Conservation (phyloP, 2,329 filamentous ascomycete species). For the Apiospora pterosperma region DNA sequence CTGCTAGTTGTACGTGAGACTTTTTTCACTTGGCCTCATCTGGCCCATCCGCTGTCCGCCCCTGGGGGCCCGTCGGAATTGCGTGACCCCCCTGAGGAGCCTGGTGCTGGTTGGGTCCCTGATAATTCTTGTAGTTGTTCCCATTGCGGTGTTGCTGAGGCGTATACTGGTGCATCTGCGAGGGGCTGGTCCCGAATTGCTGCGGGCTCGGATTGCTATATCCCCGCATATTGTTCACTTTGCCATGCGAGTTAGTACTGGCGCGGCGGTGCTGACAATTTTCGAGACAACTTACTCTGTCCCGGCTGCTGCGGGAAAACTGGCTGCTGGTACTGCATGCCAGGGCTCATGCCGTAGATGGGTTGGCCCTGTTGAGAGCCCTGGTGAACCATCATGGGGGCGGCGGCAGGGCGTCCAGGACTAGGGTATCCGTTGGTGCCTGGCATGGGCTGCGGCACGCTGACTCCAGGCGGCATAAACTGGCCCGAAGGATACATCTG, state of each 20-base stretch:
- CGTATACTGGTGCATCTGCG: conserved; percentile 61
- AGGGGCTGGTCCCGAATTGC: conserved; percentile 64
- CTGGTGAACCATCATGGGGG: conserved; percentile 92
- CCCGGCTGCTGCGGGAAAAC: conserved; percentile 69
- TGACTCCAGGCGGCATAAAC: conserved; percentile 59
- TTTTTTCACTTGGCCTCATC: conserved; percentile 42
- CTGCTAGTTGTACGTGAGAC: background rate
- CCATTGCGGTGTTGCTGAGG: conserved; percentile 57
- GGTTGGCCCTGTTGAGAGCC: conserved; percentile 88
- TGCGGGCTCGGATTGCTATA: conserved; percentile 58
- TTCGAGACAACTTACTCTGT: conserved; percentile 61
- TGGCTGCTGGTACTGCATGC: conserved; percentile 71
- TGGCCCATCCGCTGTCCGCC: conserved; percentile 34
- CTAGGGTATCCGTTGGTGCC: conserved; percentile 82
- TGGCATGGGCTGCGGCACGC: conserved; percentile 56
- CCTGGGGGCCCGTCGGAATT: conserved; percentile 29
- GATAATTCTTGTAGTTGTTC: conserved; percentile 46
- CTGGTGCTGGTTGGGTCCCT: conserved; percentile 41
- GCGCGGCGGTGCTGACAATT: conserved; percentile 15
- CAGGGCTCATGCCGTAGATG: conserved; percentile 73
- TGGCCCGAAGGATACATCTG: conserved; percentile 73
- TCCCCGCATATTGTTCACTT: conserved; percentile 59
- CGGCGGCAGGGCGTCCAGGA: conserved; percentile 66
- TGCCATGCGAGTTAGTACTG: conserved; percentile 34
- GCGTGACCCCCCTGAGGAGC: conserved; percentile 31